Evolutionary conservation across 345 rosid genomes (phyloP), one percentile per base, ranked within the genome.

Genomic region (Moricandia moricandioides): DNA sequence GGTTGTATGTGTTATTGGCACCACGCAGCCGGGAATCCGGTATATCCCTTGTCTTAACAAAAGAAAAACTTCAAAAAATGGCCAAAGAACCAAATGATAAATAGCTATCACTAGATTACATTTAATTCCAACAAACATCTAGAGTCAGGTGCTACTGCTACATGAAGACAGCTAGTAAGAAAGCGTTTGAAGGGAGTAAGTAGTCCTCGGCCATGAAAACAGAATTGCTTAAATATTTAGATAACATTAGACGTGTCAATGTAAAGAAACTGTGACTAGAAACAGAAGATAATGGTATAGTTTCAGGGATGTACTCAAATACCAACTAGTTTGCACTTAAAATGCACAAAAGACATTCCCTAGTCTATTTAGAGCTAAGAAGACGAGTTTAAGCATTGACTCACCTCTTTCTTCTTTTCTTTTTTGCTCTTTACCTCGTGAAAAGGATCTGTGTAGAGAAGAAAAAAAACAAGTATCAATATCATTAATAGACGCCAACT

Each of bases 301-400:
- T 21, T 21, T 21, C 24, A 21, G 24, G 24, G 24, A 21, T 21
- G 24, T 21, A 21, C 24, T 21, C 1, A 21, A 0, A 21, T 21
- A 21, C 24, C 24, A 14, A 62, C 24, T 21, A 21, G 24, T 21
- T 21, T 21, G 24, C 24, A 21, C 2, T 21, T 21, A 21, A 21
- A 21, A 21, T 21, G 24, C 24, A 14, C 24, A 63, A 55, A 45
- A 69, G 1, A 35, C 39, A 39, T 58, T 43, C 49, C 1, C 5
- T 60, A 3, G 14, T 11, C 33, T 30, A 37, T 45, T 18, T 43
- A 21, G 1, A 21, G 24, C 24, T 4, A 24, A 55, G 40, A 60
- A 62, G 9, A 30, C 7, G 21, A 77, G 30, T 65, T 51, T 47
- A 21, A 64, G 56, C 43, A 18, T 59, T 57, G 52, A 74, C 83